These are phyloP conservation scores for Phylloporus sp. DNA, from an alignment of 768 basidiomycete genomes.

Conservation along the genomic window DNA sequence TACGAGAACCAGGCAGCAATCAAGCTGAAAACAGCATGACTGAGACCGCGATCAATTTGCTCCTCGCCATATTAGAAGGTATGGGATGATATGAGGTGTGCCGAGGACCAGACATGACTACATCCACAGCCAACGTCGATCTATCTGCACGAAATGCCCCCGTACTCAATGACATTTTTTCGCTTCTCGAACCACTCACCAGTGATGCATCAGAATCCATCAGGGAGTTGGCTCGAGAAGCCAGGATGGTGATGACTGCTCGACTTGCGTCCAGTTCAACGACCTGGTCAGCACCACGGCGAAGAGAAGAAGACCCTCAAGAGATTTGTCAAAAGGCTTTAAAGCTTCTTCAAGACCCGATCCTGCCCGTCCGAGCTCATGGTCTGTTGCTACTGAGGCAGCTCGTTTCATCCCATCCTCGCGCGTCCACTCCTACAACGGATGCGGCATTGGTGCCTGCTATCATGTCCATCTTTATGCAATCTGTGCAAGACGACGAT, in stretches of 20 bases:
- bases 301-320: slow-evolving; percentile 36
- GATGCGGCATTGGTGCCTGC: slow-evolving; percentile 71
- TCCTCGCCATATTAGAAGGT: slow-evolving; percentile 89
- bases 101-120: background rate
- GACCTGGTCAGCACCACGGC: slow-evolving; percentile 15
- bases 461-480: slow-evolving; percentile 82
- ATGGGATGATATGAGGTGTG: slow-evolving; percentile 2
- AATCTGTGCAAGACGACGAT: slow-evolving; percentile 84
- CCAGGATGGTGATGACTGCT: slow-evolving; percentile 77
- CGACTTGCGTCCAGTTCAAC: slow-evolving; percentile 62
- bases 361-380: slow-evolving; percentile 91
- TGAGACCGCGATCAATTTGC: slow-evolving; percentile 70
- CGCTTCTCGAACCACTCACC: slow-evolving; percentile 54
- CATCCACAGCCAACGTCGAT: slow-evolving; percentile 42
- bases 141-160: slow-evolving; percentile 58
- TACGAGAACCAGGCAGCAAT: slow-evolving; percentile 34
- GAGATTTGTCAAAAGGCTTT: slow-evolving; percentile 83
- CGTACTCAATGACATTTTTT: slow-evolving; percentile 65
- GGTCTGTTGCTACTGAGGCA: slow-evolving; percentile 79
- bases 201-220: slow-evolving; percentile 44
- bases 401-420: slow-evolving; percentile 47
- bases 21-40: slow-evolving; percentile 58
- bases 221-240: slow-evolving; percentile 65
- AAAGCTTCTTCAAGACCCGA: slow-evolving; percentile 82
- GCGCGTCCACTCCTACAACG: slow-evolving; percentile 15